A percentile compares a stretch with the other conserved stretches of the same genome.
Conservation (phyloP, 1,284 basidiomycete species). For the Termitomyces sp. region DNA sequence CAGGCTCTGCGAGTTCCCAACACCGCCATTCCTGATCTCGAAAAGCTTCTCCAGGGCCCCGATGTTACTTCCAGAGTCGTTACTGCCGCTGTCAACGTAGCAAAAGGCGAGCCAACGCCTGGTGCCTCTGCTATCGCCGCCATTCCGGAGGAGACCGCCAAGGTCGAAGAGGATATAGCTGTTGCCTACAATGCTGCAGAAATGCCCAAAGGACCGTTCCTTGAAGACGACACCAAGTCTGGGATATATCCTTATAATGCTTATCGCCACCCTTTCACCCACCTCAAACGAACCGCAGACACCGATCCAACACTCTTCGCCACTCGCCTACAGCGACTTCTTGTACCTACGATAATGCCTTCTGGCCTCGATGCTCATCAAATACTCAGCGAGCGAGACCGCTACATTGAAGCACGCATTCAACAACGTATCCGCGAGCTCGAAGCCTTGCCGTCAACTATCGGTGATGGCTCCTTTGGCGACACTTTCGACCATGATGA, state of each 20-base stretch:
- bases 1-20: slow-evolving; percentile 69
- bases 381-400: slow-evolving; percentile 87
- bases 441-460: slow-evolving; percentile 77
- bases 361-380: slow-evolving; percentile 91
- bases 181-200: slow-evolving; percentile 42
- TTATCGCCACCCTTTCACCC: slow-evolving; percentile 81
- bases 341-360: slow-evolving; percentile 89
- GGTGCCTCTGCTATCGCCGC: slow-evolving; percentile 23
- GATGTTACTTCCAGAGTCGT: slow-evolving; percentile 63
- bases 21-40: slow-evolving; percentile 54
- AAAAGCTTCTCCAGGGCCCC: slow-evolving; percentile 55
- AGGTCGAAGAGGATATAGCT: slow-evolving; percentile 40
- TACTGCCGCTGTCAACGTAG: slow-evolving; percentile 75
- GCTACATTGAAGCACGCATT: slow-evolving; percentile 87
- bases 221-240: slow-evolving; percentile 79
- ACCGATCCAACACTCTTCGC: slow-evolving; percentile 56
- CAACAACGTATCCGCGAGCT: slow-evolving; percentile 88
- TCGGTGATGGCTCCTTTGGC: slow-evolving; percentile 72
- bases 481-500: slow-evolving; percentile 45
- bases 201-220: slow-evolving; percentile 62
- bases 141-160: slow-evolving; percentile 31
- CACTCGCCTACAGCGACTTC: slow-evolving; percentile 73
- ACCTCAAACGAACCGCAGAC: slow-evolving; percentile 62
- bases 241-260: slow-evolving; percentile 95
- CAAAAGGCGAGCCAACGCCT: slow-evolving; percentile 52